Evolutionary conservation across 1,284 basidiomycete species (phyloP).

Genomic region (Crucibulum cyathiforme): DNA sequence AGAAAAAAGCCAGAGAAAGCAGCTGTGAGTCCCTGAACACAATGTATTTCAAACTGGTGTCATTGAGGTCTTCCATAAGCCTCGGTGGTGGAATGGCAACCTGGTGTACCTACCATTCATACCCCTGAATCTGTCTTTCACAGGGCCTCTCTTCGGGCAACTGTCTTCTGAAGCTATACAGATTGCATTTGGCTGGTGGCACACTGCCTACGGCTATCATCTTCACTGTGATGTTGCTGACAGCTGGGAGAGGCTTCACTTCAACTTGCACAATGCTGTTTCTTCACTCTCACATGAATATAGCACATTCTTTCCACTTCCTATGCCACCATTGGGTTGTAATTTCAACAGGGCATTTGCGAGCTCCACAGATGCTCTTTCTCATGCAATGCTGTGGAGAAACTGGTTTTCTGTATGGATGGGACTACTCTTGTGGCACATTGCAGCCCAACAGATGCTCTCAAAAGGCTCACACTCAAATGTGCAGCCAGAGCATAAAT

Average conservation of each 20-base stretch:
- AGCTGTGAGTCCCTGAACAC: too few species aligned
- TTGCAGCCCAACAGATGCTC: background rate
- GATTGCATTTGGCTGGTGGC: background rate
- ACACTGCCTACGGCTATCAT: background rate
- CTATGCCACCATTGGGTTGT: background rate
- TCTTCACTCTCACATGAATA: background rate
- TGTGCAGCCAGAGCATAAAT: too few species aligned
- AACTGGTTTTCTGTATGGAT: background rate
- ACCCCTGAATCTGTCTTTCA: too few species aligned
- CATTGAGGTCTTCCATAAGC: too few species aligned
- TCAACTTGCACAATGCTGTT: background rate
- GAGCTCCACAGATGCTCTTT: background rate
- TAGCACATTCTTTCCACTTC: background rate
- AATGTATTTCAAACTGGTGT: too few species aligned
- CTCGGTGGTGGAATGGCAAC: too few species aligned
- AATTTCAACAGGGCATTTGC: background rate
- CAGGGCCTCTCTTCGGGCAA: too few species aligned
- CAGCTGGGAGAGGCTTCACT: background rate
- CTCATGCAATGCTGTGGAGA: background rate
- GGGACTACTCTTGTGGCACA: background rate
- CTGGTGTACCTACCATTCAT: too few species aligned
- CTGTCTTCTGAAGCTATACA: too few species aligned
- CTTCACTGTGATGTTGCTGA: background rate
- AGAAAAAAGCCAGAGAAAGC: too few species aligned
- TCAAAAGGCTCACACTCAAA: too few species aligned